A percentile compares a stretch with the other conserved stretches of the same genome.
These are phyloP conservation scores for Pyricularia grisea DNA, from an alignment of 2,329 filamentous ascomycete genomes.

Conservation along the genomic window DNA sequence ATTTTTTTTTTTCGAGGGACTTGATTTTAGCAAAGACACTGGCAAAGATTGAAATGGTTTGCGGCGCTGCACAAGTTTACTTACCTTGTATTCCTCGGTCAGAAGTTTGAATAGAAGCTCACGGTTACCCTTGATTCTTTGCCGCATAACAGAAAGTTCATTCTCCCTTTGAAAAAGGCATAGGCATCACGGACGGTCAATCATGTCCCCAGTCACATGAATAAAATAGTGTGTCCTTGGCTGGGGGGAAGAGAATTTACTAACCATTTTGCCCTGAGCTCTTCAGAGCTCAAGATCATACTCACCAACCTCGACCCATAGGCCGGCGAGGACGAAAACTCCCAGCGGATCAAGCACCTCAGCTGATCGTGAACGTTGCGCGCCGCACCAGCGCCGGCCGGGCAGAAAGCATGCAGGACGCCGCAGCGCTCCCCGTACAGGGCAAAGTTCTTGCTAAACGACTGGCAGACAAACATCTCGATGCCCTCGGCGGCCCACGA, in stretches of 20 bases:
- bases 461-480: conserved; percentile 14
- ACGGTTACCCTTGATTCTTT: conserved; percentile 86
- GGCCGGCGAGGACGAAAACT: conserved; percentile 19
- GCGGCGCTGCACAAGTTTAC: background rate
- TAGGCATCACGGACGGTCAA: background rate
- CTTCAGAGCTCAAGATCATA: background rate
- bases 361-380: conserved; percentile 17
- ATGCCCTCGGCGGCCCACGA: conserved; percentile 15
- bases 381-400: background rate
- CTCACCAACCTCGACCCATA: conserved; percentile 17
- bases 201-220: conserved; percentile 90
- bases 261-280: background rate
- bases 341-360: conserved; percentile 17
- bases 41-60: background rate
- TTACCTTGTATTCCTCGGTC: background rate
- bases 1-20: conserved; percentile 31
- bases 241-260: background rate
- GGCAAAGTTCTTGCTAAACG: conserved; percentile 29
- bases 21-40: background rate
- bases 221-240: background rate
- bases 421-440: conserved; percentile 26
- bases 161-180: background rate
- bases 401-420: conserved; percentile 17
- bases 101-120: conserved; percentile 36
- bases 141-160: conserved; percentile 74